Conservation (phyloP, 164 flowering plant genomes). For the Annona squamosa region DNA sequence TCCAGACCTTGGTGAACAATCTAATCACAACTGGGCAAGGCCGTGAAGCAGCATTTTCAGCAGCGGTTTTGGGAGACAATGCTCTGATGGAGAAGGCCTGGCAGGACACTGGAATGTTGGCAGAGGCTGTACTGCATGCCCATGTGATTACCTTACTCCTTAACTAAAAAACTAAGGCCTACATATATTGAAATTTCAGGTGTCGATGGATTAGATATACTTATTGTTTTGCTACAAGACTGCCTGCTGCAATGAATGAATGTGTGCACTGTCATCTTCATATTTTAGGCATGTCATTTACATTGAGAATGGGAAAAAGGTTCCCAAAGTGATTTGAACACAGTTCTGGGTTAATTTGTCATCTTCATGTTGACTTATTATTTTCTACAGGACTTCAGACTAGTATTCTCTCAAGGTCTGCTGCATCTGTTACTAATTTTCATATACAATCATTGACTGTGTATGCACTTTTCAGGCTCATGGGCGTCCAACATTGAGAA, state of each 20-base stretch:
- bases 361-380: background rate
- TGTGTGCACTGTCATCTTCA: background rate
- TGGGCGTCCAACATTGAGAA: constrained; percentile 83
- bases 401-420: too few species aligned
- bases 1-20: constrained; percentile 76
- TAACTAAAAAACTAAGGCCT: background rate
- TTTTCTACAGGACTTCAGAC: too few species aligned
- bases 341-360: background rate
- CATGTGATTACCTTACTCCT: constrained; percentile 46
- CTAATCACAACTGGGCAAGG: constrained; percentile 78
- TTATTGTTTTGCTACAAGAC: background rate
- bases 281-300: background rate
- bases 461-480: constrained; percentile 56
- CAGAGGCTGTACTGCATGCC: constrained; percentile 94
- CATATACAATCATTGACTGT: background rate
- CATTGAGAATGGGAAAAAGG: background rate
- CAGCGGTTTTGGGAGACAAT: constrained; percentile 93
- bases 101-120: constrained; percentile 98
- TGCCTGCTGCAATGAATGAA: background rate
- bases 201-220: background rate
- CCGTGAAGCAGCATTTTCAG: constrained; percentile 95
- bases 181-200: background rate
- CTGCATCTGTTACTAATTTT: background rate
- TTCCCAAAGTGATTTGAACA: background rate
- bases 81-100: constrained; percentile 98